Percentiles rank a stretch among this genome's conserved stretches.
Conservation (phyloP, 371 early-diverging fungal species). For the Actinomucor elegans region DNA sequence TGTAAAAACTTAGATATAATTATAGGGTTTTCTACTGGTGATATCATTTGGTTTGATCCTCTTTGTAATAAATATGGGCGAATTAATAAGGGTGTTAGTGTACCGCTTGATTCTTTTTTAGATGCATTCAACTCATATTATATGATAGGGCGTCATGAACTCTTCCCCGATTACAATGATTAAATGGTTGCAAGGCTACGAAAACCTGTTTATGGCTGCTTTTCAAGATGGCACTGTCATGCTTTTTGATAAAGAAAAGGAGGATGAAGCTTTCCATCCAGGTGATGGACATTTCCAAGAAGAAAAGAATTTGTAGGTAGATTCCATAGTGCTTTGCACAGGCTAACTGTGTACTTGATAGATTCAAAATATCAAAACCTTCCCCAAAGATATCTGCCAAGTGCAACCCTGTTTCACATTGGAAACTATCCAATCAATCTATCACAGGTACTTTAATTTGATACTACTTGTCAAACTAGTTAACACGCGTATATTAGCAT, state of each 20-base stretch:
- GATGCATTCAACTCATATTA: not conserved
- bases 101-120: too few relatives aligned
- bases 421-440: slow-evolving; percentile 66
- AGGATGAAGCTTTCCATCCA: slow-evolving; percentile 61
- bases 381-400: slow-evolving; percentile 47
- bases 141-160: slow-evolving; percentile 67
- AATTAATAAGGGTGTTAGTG: slow-evolving; percentile 50
- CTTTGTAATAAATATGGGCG: slow-evolving; percentile 71
- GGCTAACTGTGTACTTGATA: slow-evolving; percentile 7
- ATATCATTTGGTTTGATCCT: slow-evolving; percentile 85
- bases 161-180: slow-evolving; percentile 74
- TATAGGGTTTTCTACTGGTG: slow-evolving; percentile 85
- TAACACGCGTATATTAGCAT: slow-evolving; percentile 32
- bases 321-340: not conserved
- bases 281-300: slow-evolving; percentile 13
- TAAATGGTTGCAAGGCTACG: slow-evolving; percentile 90
- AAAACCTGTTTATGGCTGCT: slow-evolving; percentile 82
- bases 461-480: not conserved
- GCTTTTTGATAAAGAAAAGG: slow-evolving; percentile 87
- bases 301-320: slow-evolving; percentile 4
- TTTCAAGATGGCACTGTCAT: slow-evolving; percentile 79
- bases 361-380: slow-evolving; percentile 62
- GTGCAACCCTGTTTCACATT: slow-evolving; percentile 74
- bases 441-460: slow-evolving; percentile 60
- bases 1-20: slow-evolving; percentile 79